Conservation (phyloP, 192 early-diverging fungal species). For the Podila epigama region DNA sequence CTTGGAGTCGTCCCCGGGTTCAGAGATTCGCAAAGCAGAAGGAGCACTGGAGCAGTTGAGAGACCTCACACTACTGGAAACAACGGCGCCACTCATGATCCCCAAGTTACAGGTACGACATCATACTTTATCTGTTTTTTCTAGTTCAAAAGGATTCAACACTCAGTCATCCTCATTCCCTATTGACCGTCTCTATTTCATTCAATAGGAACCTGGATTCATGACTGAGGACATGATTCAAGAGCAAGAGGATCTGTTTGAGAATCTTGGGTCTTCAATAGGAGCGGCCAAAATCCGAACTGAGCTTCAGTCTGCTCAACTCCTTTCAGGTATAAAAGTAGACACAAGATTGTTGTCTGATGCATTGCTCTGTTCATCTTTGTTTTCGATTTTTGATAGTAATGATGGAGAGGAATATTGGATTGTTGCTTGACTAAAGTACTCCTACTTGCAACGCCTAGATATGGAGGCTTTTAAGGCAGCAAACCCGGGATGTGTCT, state of each 20-base stretch:
- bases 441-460: neutral
- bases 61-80: slow-evolving; percentile 57
- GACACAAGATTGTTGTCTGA: neutral
- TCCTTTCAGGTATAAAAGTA: slow-evolving; percentile 61
- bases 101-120: slow-evolving; percentile 66
- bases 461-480: slow-evolving; percentile 97
- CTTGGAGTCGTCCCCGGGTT: no score
- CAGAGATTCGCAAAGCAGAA: neutral
- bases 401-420: neutral
- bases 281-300: slow-evolving; percentile 76
- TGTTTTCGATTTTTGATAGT: neutral
- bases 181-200: neutral
- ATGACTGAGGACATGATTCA: slow-evolving; percentile 91
- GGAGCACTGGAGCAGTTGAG: neutral
- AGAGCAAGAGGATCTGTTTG: slow-evolving; percentile 79
- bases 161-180: neutral
- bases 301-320: slow-evolving; percentile 75
- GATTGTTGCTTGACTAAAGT: neutral
- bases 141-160: neutral
- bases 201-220: slow-evolving; percentile 66
- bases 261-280: slow-evolving; percentile 73
- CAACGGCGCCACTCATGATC: slow-evolving; percentile 68
- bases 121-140: neutral
- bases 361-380: neutral
- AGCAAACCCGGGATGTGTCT: slow-evolving; percentile 78